Evolutionary conservation across 2,329 filamentous ascomycete species (phyloP).

Genomic region (Cercospora brassicicola): DNA sequence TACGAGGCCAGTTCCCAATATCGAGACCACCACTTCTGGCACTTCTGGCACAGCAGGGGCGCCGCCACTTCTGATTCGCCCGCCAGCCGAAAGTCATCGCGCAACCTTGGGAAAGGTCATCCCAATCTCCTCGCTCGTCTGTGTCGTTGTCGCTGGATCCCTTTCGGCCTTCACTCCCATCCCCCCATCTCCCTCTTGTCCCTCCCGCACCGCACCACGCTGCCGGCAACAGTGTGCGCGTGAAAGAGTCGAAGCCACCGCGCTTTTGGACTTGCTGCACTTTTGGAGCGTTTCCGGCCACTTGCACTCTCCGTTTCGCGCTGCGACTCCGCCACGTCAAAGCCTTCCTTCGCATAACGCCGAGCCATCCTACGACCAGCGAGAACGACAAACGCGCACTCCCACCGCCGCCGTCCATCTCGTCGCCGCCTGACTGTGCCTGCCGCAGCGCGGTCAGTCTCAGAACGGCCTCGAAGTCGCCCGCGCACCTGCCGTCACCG

Average conservation of each 20-base stretch:
- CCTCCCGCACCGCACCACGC: constrained; percentile 7
- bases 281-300: neutral
- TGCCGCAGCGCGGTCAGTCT: neutral
- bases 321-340: constrained; percentile 22
- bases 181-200: constrained; percentile 4
- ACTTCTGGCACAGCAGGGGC: neutral
- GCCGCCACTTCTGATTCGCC: neutral
- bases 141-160: neutral
- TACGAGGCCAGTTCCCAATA: neutral
- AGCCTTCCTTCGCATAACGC: constrained; percentile 3
- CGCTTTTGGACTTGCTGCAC: neutral
- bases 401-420: constrained; percentile 9
- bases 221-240: constrained; percentile 21
- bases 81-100: neutral
- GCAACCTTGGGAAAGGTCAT: neutral
- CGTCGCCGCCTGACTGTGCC: constrained; percentile 3
- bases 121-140: constrained; percentile 7
- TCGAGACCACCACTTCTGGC: neutral
- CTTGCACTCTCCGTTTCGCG: neutral
- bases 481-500: constrained; percentile 5
- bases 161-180: neutral
- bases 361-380: constrained; percentile 12
- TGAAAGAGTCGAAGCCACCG: constrained; percentile 5
- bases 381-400: constrained; percentile 6
- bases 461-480: constrained; percentile 2